Evolutionary conservation across 129 eudicot genomes (phyloP).

Genomic region (Cynara cardunculus): DNA sequence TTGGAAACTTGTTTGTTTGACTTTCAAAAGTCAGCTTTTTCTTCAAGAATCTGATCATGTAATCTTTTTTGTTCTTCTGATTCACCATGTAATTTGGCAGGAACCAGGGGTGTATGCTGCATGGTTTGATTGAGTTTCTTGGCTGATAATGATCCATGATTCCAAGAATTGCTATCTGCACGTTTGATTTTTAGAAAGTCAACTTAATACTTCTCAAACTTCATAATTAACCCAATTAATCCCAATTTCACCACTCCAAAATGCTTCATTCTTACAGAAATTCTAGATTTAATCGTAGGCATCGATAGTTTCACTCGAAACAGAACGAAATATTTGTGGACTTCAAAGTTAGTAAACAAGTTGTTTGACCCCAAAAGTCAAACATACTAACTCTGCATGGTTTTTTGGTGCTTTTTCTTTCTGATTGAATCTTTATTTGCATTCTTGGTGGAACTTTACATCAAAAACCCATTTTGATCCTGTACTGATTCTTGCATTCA

Average conservation of each 20-base stretch:
- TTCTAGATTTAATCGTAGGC: not conserved
- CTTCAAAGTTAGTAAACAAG: conserved; percentile 1
- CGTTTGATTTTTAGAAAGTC: conserved; percentile 5
- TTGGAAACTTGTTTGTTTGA: conserved; percentile 15
- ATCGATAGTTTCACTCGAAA: not conserved
- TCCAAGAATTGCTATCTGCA: not conserved
- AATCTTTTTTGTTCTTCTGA: not conserved
- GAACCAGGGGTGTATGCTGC: not conserved
- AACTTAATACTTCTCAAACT: not conserved
- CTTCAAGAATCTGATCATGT: conserved; percentile 19
- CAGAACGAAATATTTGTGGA: not conserved
- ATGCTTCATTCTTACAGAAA: not conserved
- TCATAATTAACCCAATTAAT: not conserved
- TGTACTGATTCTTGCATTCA: not conserved
- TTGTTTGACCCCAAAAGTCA: conserved; percentile 6
- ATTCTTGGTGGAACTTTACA: not conserved
- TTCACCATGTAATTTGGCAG: not conserved
- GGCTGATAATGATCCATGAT: not conserved
- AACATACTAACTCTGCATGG: conserved; percentile 6
- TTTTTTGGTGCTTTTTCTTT: not conserved
- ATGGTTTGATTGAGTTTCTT: conserved; percentile 3
- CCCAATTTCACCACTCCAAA: not conserved
- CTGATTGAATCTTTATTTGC: not conserved
- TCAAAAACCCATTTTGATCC: not conserved
- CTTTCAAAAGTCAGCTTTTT: conserved; percentile 18